These are phyloP conservation scores for Pisolithus marmoratus DNA, from an alignment of 768 basidiomycete species.

Conservation along the genomic window DNA sequence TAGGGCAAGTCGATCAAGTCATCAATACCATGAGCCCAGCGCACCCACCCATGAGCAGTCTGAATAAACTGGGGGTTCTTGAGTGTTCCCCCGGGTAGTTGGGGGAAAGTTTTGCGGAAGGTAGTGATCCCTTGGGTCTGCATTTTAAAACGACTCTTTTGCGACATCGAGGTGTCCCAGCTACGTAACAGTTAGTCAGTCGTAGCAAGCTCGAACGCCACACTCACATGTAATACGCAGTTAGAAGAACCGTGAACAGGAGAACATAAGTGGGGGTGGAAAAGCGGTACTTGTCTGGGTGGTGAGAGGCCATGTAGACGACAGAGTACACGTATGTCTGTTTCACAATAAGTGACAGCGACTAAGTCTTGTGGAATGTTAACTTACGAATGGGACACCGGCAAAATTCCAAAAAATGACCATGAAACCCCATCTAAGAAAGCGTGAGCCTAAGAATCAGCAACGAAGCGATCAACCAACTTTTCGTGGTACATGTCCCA, in stretches of 20 bases:
- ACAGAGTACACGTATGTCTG: conserved; percentile 97
- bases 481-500: conserved; percentile 99
- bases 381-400: conserved; percentile 80
- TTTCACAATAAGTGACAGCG: not conserved
- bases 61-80: conserved; percentile 88
- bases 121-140: conserved; percentile 83
- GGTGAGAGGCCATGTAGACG: conserved; percentile 95
- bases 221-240: conserved; percentile 81
- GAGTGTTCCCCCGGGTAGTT: conserved; percentile 76
- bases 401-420: conserved; percentile 98
- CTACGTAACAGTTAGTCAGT: conserved; percentile 33
- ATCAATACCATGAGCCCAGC: not conserved
- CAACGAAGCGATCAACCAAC: conserved; percentile 30
- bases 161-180: conserved; percentile 93
- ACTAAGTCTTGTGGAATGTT: conserved; percentile 4
- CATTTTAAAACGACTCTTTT: conserved; percentile 98
- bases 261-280: conserved; percentile 67
- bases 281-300: conserved; percentile 83
- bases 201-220: not conserved
- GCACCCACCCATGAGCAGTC: conserved; percentile 80
- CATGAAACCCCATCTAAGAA: conserved; percentile 82
- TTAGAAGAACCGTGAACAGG: conserved; percentile 70
- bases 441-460: conserved; percentile 1
- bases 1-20: conserved; percentile 7
- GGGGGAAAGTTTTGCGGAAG: conserved; percentile 91